Evolutionary conservation across 2,329 filamentous ascomycete genomes (phyloP).

Genomic region (Chaetomium sp.): DNA sequence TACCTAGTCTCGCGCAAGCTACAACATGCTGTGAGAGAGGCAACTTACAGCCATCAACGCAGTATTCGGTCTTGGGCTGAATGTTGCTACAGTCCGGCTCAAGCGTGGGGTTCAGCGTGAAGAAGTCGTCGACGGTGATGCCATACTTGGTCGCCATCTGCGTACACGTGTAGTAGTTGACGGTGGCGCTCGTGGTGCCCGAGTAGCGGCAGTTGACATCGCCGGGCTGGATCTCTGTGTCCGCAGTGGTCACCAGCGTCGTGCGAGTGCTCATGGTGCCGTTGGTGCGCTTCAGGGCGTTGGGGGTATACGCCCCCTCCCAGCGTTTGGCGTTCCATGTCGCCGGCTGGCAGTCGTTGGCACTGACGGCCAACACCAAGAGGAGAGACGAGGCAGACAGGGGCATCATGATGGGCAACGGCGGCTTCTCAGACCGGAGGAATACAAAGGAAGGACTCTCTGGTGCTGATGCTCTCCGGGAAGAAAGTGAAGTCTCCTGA

Average conservation of each 20-base stretch:
- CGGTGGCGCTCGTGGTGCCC: neutral
- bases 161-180: constrained; percentile 21
- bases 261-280: too few species aligned
- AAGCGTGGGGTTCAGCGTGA: constrained; percentile 19
- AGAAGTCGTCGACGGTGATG: constrained; percentile 12
- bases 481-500: too few species aligned
- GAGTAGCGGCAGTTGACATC: constrained; percentile 23
- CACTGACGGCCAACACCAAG: neutral
- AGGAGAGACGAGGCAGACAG: neutral
- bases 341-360: neutral
- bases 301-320: neutral
- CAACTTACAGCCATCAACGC: constrained; percentile 24
- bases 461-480: too few species aligned
- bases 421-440: too few species aligned
- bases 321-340: neutral
- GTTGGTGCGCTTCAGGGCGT: neutral
- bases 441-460: too few species aligned
- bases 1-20: neutral
- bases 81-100: constrained; percentile 18
- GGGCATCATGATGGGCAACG: neutral
- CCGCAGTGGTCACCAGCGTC: neutral
- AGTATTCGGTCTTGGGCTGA: constrained; percentile 20
- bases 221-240: constrained; percentile 7
- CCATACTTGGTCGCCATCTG: constrained; percentile 9
- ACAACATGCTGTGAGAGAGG: too few species aligned